Evolutionary conservation across 2,329 filamentous ascomycete species (phyloP), one percentile per base, ranked within the genome.

Genomic region (Aureobasidium sp.): DNA sequence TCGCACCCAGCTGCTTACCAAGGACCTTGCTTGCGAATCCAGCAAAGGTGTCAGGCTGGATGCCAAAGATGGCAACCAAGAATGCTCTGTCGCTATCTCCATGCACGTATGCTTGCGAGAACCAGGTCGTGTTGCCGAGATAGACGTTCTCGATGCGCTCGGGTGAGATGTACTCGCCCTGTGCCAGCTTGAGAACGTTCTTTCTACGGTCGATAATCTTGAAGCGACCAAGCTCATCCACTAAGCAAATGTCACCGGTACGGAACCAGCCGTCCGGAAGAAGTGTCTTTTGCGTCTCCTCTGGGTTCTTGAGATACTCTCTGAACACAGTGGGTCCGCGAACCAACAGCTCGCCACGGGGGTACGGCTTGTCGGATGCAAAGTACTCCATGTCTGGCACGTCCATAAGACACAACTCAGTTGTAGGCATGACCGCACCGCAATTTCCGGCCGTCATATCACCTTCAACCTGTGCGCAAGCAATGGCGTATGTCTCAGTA

Each of bases 171-270:
- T 99, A 99, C 78, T 99, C 94, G 74, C 94, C 94, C 76, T 99
- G 94, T 0, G 93, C 87, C 62, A 99, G 85, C 83, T 99, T 99
- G 72, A 99, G 85, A n/a, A 99, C 90, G 77, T 97, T 97, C 88
- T 99, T 99, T 78, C 91, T 88, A 70, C 94, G 91, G 76, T 99
- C 94, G 70, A 99, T 88, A 75, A 99, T 96, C 76, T 85, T 87
- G 80, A 97, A 88, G 64, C 92, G 90, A 65, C 94, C 94, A 71
- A 89, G 76, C 67, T 86, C 86, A 75, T 99, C 94, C 27, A 99
- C 81, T 66, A 87, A 84, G 71, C 86, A 90, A 67, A 99, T 93
- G 70, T 99, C 94, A 61, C 94, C 94, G 0, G 91, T 97, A 73
- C 89, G 89, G 84, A 99, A 97, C 94, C 94, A 99, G 65, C 94